A percentile compares a stretch with the other conserved stretches of the same genome.
Conservation (phyloP, 495 filamentous ascomycete genomes). For the Talaromyces wortmannii region DNA sequence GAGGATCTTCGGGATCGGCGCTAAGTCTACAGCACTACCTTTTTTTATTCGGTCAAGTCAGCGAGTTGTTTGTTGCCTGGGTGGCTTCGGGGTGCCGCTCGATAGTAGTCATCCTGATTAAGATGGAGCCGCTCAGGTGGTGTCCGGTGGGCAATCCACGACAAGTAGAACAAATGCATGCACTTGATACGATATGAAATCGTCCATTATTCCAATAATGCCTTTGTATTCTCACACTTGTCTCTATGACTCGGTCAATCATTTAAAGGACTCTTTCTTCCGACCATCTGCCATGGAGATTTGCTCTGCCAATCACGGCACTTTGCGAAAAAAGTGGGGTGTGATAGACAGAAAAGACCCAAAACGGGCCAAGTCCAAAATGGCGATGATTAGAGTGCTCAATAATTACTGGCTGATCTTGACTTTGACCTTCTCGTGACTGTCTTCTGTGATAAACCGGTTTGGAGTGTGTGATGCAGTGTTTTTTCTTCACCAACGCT, state of each 20-base stretch:
- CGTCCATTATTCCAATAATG: not conserved
- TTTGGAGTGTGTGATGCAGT: no score
- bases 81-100: not conserved
- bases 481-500: no score
- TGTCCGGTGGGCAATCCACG: not conserved
- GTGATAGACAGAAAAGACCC: not conserved
- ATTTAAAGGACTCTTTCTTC: not conserved
- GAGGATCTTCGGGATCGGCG: not conserved
- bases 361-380: not conserved
- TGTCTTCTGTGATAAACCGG: no score
- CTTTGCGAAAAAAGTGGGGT: not conserved
- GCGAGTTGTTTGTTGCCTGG: not conserved
- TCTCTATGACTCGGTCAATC: not conserved
- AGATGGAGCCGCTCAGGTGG: not conserved
- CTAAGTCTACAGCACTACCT: not conserved
- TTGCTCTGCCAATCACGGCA: not conserved
- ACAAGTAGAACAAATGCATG: not conserved
- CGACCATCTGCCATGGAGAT: not conserved
- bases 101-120: not conserved
- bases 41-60: not conserved
- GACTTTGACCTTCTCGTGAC: not conserved
- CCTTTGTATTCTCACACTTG: not conserved
- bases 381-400: no score
- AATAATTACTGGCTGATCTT: not conserved
- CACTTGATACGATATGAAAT: not conserved